A percentile compares a stretch with the other conserved stretches of the same genome.
These are phyloP conservation scores for Letharia lupina DNA, from an alignment of 495 filamentous ascomycete species.

Conservation along the genomic window DNA sequence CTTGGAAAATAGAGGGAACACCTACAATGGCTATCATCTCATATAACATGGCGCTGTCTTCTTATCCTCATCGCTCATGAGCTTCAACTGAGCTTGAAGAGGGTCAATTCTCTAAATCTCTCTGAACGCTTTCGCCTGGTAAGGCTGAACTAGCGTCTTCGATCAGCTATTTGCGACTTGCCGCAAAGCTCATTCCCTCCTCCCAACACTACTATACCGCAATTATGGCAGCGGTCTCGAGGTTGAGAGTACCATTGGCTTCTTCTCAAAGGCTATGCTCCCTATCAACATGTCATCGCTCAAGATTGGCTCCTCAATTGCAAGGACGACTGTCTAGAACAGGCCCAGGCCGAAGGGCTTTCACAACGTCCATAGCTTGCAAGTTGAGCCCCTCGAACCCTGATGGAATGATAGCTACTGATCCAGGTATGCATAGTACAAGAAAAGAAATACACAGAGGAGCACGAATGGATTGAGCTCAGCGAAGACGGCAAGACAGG, in stretches of 20 bases:
- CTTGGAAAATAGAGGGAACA: conserved; percentile 17
- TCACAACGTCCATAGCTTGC: conserved; percentile 21
- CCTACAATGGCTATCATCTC: conserved; percentile 92
- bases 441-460: conserved; percentile 86
- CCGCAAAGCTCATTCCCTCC: not conserved
- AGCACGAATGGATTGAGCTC: conserved; percentile 96
- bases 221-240: conserved; percentile 18
- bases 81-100: not conserved
- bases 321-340: conserved; percentile 1
- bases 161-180: not conserved
- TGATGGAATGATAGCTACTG: conserved; percentile 5
- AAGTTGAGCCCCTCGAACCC: not conserved
- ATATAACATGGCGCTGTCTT: conserved; percentile 69
- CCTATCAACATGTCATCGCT: not conserved
- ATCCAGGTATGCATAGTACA: conserved; percentile 29
- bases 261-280: not conserved
- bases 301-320: conserved; percentile 10
- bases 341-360: conserved; percentile 7
- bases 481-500: conserved; percentile 61
- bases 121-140: not conserved
- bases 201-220: not conserved
- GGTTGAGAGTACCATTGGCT: conserved; percentile 12
- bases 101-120: not conserved
- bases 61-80: conserved; percentile 11
- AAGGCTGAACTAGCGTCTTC: conserved; percentile 9